Evolutionary conservation across 2,329 filamentous ascomycete species (phyloP).

Genomic region (Diaporthe sp.): DNA sequence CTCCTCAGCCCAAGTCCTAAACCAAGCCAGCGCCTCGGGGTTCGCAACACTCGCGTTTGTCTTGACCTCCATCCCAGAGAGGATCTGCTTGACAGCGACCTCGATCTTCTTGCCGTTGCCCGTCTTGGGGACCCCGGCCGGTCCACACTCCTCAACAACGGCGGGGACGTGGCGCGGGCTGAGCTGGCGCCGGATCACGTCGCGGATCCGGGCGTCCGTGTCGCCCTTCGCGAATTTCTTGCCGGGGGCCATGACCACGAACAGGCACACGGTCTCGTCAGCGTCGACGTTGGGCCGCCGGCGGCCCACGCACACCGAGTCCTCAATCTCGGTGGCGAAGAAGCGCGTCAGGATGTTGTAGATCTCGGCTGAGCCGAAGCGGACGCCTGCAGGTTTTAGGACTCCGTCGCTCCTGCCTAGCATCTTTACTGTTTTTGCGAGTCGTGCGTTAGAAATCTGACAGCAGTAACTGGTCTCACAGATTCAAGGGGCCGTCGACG

Average conservation of each 20-base stretch:
- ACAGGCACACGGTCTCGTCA: slow-evolving; percentile 90
- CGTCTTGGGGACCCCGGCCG: slow-evolving; percentile 86
- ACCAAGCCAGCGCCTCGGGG: slow-evolving; percentile 88
- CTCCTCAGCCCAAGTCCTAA: slow-evolving; percentile 77
- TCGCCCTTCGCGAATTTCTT: slow-evolving; percentile 60
- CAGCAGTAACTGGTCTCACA: not conserved
- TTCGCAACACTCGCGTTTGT: slow-evolving; percentile 96
- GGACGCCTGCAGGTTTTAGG: slow-evolving; percentile 89
- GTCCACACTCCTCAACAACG: slow-evolving; percentile 78
- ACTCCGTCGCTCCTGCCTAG: slow-evolving; percentile 92
- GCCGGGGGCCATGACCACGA: slow-evolving; percentile 79
- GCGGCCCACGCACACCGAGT: slow-evolving; percentile 88
- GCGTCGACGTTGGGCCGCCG: slow-evolving; percentile 72
- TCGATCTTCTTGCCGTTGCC: slow-evolving; percentile 98
- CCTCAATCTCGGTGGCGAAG: slow-evolving; percentile 81
- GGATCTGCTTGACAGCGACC: slow-evolving; percentile 94
- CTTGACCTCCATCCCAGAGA: slow-evolving; percentile 87
- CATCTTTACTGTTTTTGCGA: slow-evolving; percentile 72
- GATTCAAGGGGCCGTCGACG: not conserved
- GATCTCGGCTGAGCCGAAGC: slow-evolving; percentile 94
- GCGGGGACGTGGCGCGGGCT: slow-evolving; percentile 91
- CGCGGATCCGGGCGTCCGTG: slow-evolving; percentile 73
- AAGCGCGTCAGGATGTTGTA: slow-evolving; percentile 92
- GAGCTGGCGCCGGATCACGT: slow-evolving; percentile 77
- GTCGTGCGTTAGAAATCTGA: not conserved